Evolutionary conservation across 2,329 filamentous ascomycete species (phyloP).

Genomic region (Alternaria gaisen): DNA sequence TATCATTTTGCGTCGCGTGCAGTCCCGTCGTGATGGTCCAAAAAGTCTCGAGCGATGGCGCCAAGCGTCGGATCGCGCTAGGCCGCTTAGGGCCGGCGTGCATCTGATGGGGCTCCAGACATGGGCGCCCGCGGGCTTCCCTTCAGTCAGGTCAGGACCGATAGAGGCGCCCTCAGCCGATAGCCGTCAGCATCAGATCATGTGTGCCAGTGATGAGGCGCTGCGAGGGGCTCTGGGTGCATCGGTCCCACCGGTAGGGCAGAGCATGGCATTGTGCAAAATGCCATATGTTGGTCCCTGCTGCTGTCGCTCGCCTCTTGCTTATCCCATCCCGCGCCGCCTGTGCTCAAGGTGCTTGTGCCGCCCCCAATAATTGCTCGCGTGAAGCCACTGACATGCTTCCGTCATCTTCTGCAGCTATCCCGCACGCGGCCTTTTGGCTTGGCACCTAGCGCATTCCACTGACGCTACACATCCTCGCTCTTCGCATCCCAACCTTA

Average conservation of each 20-base stretch:
- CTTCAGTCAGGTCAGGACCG: slow-evolving; percentile 1
- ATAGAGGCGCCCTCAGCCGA: slow-evolving; percentile 4
- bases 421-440: slow-evolving; percentile 20
- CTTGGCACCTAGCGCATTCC: slow-evolving; percentile 25
- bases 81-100: background rate
- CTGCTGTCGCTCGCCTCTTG: slow-evolving; percentile 4
- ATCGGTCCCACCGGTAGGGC: slow-evolving; percentile 17
- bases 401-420: slow-evolving; percentile 18
- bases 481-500: slow-evolving; percentile 18
- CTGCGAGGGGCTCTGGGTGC: slow-evolving; percentile 9
- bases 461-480: slow-evolving; percentile 18
- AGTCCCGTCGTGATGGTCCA: slow-evolving; percentile 5
- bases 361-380: slow-evolving; percentile 7
- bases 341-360: slow-evolving; percentile 7
- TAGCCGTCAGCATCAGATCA: slow-evolving; percentile 4
- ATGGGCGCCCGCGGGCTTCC: background rate
- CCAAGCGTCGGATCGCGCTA: slow-evolving; percentile 11
- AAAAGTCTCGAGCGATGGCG: slow-evolving; percentile 14
- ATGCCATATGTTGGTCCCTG: slow-evolving; percentile 16
- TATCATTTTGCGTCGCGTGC: slow-evolving; percentile 49
- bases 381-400: slow-evolving; percentile 20
- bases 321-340: slow-evolving; percentile 6
- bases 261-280: slow-evolving; percentile 16
- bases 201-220: slow-evolving; percentile 1
- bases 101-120: background rate